Percentiles rank a stretch among this genome's conserved stretches.
phyloP scores from a whole-genome alignment of 2,329 filamentous ascomycete species.

The Sordariomycetes sp. region DNA sequence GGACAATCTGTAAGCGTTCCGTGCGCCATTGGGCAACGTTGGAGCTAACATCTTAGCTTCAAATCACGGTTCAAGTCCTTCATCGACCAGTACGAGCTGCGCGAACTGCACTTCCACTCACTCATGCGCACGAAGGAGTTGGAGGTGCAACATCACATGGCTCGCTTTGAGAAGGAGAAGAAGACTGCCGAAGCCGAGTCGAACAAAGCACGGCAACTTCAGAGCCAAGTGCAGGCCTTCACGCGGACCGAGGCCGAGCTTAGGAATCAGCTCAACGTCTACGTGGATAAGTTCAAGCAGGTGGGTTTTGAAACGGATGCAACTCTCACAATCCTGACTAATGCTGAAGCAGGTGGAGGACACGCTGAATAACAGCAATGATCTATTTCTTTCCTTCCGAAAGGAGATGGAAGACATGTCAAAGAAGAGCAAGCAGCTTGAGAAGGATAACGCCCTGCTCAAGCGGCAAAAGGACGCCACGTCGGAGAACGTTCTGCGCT shows the following conservation, averaged over 20 bases:
- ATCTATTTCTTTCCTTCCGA: constrained; percentile 90
- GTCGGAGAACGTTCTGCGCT: constrained; percentile 89
- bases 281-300: constrained; percentile 99
- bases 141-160: constrained; percentile 86
- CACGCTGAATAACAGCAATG: constrained; percentile 96
- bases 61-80: constrained; percentile 89
- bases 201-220: constrained; percentile 73
- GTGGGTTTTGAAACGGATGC: constrained; percentile 39
- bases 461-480: constrained; percentile 91
- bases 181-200: constrained; percentile 79
- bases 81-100: constrained; percentile 92
- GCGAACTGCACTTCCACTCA: constrained; percentile 88
- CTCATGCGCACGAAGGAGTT: constrained; percentile 90
- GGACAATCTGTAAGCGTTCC: constrained; percentile 67
- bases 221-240: constrained; percentile 87
- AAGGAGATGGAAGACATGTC: constrained; percentile 99
- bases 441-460: constrained; percentile 89
- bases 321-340: constrained; percentile 7
- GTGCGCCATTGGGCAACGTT: too few species aligned
- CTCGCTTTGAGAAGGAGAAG: constrained; percentile 81
- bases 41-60: constrained; percentile 46
- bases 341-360: constrained; percentile 71
- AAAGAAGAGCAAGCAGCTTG: constrained; percentile 92
- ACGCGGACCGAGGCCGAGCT: constrained; percentile 93
- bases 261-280: constrained; percentile 91